Evolutionary conservation across 176 grass and related monocot species (phyloP).

Genomic region (Eremochloa ophiuroides): DNA sequence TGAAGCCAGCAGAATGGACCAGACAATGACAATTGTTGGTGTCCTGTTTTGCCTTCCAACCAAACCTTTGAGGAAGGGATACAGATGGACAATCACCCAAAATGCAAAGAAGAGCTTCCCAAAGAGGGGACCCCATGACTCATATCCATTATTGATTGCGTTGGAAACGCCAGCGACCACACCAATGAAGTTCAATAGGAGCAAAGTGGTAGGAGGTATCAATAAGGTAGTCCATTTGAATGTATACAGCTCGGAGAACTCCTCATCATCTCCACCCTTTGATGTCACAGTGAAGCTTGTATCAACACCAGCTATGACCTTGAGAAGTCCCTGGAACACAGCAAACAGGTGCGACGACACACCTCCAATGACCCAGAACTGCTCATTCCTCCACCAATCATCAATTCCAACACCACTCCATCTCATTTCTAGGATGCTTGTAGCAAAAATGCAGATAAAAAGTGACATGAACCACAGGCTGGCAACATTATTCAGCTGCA

Average conservation of each 20-base stretch:
- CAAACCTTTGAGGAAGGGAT: constrained; percentile 79
- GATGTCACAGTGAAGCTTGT: constrained; percentile 77
- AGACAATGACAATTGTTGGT: constrained; percentile 67
- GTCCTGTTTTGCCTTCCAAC: constrained; percentile 74
- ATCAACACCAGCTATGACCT: constrained; percentile 68
- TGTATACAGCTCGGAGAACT: constrained; percentile 65
- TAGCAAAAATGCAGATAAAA: constrained; percentile 74
- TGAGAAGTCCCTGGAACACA: constrained; percentile 68
- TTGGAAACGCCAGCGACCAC: constrained; percentile 67
- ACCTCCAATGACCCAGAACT: constrained; percentile 81
- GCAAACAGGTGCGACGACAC: constrained; percentile 70
- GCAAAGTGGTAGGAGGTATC: constrained; percentile 66
- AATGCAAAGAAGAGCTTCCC: constrained; percentile 79
- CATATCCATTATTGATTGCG: constrained; percentile 72
- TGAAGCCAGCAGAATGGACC: constrained; percentile 73
- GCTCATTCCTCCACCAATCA: constrained; percentile 81
- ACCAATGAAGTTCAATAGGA: constrained; percentile 61
- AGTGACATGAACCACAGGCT: constrained; percentile 79
- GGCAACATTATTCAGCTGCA: constrained; percentile 66
- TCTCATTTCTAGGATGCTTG: constrained; percentile 73
- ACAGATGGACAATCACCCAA: constrained; percentile 78
- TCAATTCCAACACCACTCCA: constrained; percentile 67
- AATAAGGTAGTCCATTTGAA: constrained; percentile 82
- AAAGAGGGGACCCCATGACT: constrained; percentile 69
- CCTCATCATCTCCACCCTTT: constrained; percentile 66